phyloP scores from a whole-genome alignment of 768 basidiomycete genomes.

The Leccinum variicolor region DNA sequence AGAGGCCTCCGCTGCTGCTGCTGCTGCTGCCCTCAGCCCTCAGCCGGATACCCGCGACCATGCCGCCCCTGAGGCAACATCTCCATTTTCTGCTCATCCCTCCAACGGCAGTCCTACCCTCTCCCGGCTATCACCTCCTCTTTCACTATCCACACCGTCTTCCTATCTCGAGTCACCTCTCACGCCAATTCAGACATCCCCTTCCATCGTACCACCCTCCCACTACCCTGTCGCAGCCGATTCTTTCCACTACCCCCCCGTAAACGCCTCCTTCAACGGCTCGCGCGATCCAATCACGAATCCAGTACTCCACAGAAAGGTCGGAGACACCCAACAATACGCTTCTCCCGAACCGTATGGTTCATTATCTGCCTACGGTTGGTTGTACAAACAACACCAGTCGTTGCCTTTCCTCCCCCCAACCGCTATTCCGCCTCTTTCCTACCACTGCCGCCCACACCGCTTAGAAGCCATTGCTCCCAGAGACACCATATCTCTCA shows the following conservation, averaged over 20 bases:
- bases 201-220: conserved; percentile 52
- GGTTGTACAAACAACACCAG: conserved; percentile 67
- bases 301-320: conserved; percentile 36
- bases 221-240: conserved; percentile 71
- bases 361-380: conserved; percentile 65
- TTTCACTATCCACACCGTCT: conserved; percentile 18
- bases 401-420: conserved; percentile 45
- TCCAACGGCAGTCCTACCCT: conserved; percentile 47
- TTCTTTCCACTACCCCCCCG: conserved; percentile 53
- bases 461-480: conserved; percentile 81
- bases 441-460: conserved; percentile 70
- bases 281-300: conserved; percentile 34
- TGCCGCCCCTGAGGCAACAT: conserved; percentile 37
- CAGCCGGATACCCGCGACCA: conserved; percentile 32
- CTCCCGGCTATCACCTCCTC: conserved; percentile 43
- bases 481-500: conserved; percentile 73
- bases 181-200: conserved; percentile 38
- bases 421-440: conserved; percentile 51
- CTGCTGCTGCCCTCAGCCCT: conserved; percentile 40
- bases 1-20: conserved; percentile 63
- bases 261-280: conserved; percentile 36
- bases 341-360: conserved; percentile 53
- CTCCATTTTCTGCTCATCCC: conserved; percentile 42
- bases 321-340: conserved; percentile 42
- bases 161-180: conserved; percentile 55